phyloP scores from a whole-genome alignment of 2,329 filamentous ascomycete genomes.

The Talaromyces sp. region DNA sequence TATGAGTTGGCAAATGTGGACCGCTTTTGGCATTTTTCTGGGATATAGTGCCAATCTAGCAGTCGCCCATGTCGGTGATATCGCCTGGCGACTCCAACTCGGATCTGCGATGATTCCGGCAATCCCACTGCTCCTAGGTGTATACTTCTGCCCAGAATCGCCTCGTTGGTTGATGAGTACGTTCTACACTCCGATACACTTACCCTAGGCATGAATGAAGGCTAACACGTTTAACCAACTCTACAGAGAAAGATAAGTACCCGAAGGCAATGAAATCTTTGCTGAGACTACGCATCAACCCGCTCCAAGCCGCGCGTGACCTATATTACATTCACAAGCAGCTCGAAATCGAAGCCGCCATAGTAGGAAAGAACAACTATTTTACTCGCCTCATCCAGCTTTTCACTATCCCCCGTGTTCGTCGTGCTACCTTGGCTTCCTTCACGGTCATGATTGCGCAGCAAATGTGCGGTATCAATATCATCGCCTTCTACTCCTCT shows the following conservation, averaged over 20 bases:
- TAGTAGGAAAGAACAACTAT: slow-evolving; percentile 53
- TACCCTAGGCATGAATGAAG: slow-evolving; percentile 53
- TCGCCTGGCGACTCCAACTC: slow-evolving; percentile 63
- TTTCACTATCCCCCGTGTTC: slow-evolving; percentile 48
- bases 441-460: slow-evolving; percentile 77
- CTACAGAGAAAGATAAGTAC: not conserved
- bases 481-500: slow-evolving; percentile 72
- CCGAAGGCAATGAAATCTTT: slow-evolving; percentile 44
- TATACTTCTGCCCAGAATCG: slow-evolving; percentile 63
- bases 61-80: slow-evolving; percentile 56
- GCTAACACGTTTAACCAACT: not conserved
- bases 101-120: slow-evolving; percentile 65
- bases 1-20: slow-evolving; percentile 55
- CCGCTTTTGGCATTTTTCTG: slow-evolving; percentile 63
- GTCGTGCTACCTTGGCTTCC: slow-evolving; percentile 68
- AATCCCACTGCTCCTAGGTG: slow-evolving; percentile 55
- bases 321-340: slow-evolving; percentile 59
- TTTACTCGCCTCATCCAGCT: slow-evolving; percentile 56
- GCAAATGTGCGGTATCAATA: slow-evolving; percentile 70
- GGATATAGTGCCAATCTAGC: slow-evolving; percentile 64
- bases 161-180: slow-evolving; percentile 54
- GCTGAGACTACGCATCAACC: slow-evolving; percentile 54
- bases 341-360: slow-evolving; percentile 45
- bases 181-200: slow-evolving; percentile 38
- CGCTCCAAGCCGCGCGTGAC: slow-evolving; percentile 60